Conservation (phyloP, 139 green algal species). For the Chlorella sp. region DNA sequence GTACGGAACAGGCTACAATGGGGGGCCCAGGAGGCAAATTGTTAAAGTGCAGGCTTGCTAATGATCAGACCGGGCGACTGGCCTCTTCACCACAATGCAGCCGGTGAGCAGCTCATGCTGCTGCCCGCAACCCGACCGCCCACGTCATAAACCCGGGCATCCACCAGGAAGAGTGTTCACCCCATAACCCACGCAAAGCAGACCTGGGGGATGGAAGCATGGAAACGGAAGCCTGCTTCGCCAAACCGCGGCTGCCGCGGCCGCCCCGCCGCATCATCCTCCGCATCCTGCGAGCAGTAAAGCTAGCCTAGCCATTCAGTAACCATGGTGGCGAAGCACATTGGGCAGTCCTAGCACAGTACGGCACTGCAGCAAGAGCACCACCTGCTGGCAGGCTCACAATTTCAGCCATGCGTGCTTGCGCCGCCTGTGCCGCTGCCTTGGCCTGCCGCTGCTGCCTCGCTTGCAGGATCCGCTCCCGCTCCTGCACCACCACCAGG, state of each 20-base stretch:
- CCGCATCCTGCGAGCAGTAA: conserved; percentile 1
- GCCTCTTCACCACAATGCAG: too few species aligned
- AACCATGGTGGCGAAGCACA: too few species aligned
- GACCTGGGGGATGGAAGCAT: conserved; percentile 60
- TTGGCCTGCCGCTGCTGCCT: conserved; percentile 29
- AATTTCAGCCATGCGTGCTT: not conserved
- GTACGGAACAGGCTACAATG: too few species aligned
- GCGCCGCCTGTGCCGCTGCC: not conserved
- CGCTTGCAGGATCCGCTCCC: conserved; percentile 45
- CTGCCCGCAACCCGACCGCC: too few species aligned
- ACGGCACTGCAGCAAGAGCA: too few species aligned
- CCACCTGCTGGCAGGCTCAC: not conserved
- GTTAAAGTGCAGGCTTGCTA: not conserved
- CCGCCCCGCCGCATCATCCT: not conserved
- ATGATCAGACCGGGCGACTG: too few species aligned
- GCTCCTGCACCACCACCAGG: not conserved
- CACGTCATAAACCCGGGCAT: too few species aligned
- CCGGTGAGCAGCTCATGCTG: too few species aligned
- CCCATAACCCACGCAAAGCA: not conserved
- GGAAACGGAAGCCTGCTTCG: conserved; percentile 54
- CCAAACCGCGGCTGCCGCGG: conserved; percentile 31
- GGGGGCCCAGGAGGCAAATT: not conserved
- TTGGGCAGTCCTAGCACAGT: too few species aligned
- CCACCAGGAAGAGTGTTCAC: too few species aligned
- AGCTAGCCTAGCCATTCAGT: too few species aligned